These are phyloP conservation scores for Blastocladiella emersonii DNA, from an alignment of 371 early-diverging fungal genomes.

Conservation along the genomic window DNA sequence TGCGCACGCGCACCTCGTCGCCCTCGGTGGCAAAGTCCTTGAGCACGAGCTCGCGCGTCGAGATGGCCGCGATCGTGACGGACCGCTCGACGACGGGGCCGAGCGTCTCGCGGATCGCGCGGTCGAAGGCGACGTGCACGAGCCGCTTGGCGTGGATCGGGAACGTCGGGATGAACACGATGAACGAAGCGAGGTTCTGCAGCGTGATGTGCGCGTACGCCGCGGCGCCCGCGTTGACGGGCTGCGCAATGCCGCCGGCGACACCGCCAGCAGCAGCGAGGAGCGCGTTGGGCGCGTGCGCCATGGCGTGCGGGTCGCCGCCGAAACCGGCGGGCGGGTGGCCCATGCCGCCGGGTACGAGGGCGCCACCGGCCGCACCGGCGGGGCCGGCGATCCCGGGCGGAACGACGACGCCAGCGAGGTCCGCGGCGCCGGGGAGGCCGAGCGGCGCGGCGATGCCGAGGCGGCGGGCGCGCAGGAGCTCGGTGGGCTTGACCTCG, in stretches of 20 bases:
- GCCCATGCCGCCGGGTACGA: not conserved
- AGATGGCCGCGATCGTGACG: constrained; percentile 76
- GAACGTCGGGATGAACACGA: constrained; percentile 47
- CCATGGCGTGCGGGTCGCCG: not conserved
- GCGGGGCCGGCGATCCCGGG: not conserved
- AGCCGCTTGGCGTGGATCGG: constrained; percentile 64
- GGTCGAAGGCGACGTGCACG: constrained; percentile 72
- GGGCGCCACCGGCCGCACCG: not conserved
- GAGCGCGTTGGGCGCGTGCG: not conserved
- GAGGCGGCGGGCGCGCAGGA: not conserved
- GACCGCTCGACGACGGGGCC: constrained; percentile 81
- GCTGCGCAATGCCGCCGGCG: not conserved
- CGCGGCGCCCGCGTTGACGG: not conserved
- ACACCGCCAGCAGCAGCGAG: no score
- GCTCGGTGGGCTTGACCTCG: constrained; percentile 26
- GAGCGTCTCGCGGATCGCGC: constrained; percentile 76
- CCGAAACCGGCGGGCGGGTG: no score
- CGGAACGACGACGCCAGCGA: not conserved
- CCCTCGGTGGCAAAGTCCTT: constrained; percentile 91
- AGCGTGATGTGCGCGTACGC: constrained; percentile 16
- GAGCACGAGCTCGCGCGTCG: constrained; percentile 73
- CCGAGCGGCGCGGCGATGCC: not conserved
- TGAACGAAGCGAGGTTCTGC: constrained; percentile 47
- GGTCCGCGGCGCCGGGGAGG: not conserved
- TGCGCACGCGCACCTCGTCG: constrained; percentile 79